Evolutionary conservation across 2,329 filamentous ascomycete genomes (phyloP).

Genomic region (Nothomitra cinnamomea): DNA sequence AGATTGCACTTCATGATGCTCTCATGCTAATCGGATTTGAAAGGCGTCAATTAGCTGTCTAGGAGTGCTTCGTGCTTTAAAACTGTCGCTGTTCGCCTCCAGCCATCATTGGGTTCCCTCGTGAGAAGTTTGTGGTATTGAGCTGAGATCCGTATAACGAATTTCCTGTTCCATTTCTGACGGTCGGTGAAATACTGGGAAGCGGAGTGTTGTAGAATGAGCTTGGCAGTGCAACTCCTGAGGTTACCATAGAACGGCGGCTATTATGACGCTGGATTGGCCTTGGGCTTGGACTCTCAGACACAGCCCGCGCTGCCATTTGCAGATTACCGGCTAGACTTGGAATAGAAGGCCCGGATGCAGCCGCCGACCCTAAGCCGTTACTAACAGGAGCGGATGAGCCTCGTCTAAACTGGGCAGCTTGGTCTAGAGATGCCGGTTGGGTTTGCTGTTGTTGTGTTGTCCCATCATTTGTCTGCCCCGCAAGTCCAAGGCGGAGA

Average conservation of each 20-base stretch:
- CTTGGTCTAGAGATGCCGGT: neutral
- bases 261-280: neutral
- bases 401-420: neutral
- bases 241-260: neutral
- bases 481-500: neutral
- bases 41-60: neutral
- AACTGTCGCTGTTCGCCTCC: neutral
- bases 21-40: neutral
- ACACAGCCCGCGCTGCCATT: neutral
- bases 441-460: slow-evolving; percentile 1
- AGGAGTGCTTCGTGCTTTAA: neutral
- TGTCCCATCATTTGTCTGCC: neutral
- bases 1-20: neutral
- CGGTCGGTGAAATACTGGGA: neutral
- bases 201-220: neutral
- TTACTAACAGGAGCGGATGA: neutral
- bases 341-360: neutral
- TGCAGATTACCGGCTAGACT: neutral
- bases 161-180: neutral
- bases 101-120: neutral
- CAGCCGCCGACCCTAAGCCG: neutral
- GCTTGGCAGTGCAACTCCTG: neutral
- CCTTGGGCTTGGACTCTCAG: neutral
- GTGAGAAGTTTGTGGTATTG: neutral
- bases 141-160: neutral